A percentile compares a stretch with the other conserved stretches of the same genome.
Evolutionary conservation across 73 alveolate species (phyloP).

Genomic region (Breviolum minutum): DNA sequence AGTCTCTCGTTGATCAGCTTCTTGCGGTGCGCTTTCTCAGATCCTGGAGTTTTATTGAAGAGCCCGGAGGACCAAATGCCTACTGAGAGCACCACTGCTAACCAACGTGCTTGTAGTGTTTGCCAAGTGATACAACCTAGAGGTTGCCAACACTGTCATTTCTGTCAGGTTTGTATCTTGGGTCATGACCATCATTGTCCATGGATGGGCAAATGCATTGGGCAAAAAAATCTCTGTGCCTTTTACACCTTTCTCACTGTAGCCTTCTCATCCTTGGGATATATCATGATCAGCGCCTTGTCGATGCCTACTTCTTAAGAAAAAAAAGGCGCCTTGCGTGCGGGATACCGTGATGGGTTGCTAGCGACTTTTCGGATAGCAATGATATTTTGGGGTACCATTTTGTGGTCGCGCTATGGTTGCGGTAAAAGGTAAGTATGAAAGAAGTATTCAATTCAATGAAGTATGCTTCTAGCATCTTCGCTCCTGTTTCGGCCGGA

Average conservation of each 20-base stretch:
- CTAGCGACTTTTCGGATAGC: too few relatives aligned
- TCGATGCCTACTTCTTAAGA: background rate
- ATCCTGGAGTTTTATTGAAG: constrained; percentile 60
- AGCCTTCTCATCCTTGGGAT: constrained; percentile 51
- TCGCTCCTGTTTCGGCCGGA: too few relatives aligned
- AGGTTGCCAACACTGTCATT: constrained; percentile 96
- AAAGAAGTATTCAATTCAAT: too few relatives aligned
- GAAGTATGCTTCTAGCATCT: too few relatives aligned
- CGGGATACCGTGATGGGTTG: too few relatives aligned
- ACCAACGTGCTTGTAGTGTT: background rate
- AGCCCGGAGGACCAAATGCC: background rate
- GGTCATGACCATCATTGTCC: constrained; percentile 98
- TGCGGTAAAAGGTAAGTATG: too few relatives aligned
- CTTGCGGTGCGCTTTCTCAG: constrained; percentile 35
- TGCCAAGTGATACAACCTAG: constrained; percentile 58
- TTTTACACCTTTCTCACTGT: constrained; percentile 93
- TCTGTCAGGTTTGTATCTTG: constrained; percentile 96
- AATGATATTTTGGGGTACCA: too few relatives aligned
- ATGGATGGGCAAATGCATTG: constrained; percentile 98
- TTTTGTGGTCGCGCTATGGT: too few relatives aligned
- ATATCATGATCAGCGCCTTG: constrained; percentile 32
- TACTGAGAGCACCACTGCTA: too few relatives aligned
- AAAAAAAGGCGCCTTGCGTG: background rate
- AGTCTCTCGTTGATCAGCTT: constrained; percentile 3
- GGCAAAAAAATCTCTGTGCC: constrained; percentile 95